Conservation (phyloP, 768 basidiomycete genomes). For the Sporobolomyces phaffii region DNA sequence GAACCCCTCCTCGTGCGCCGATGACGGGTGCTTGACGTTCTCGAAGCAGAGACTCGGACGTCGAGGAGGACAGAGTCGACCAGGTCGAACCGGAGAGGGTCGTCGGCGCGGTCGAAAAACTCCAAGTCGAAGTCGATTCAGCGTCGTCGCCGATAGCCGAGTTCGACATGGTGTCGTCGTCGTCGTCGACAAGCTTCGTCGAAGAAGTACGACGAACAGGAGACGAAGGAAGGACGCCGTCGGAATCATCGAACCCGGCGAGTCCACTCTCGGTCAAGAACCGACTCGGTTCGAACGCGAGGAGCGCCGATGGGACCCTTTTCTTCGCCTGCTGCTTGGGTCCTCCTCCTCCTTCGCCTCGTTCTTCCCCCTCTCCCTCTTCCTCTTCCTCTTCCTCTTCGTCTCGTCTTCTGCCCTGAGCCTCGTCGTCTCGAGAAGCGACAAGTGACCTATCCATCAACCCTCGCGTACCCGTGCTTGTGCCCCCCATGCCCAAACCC, state of each 20-base stretch:
- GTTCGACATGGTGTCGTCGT: neutral
- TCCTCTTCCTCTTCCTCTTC: neutral
- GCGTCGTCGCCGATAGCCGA: too few species aligned
- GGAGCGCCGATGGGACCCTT: neutral
- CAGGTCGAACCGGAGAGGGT: neutral
- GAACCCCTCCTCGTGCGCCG: neutral
- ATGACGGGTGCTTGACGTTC: neutral
- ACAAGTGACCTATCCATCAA: constrained; percentile 3
- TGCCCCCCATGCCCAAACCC: neutral
- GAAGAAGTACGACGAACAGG: too few species aligned
- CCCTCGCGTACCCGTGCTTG: neutral
- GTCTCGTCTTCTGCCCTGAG: too few species aligned
- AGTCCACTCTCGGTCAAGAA: constrained; percentile 22
- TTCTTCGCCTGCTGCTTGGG: neutral
- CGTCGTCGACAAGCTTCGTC: neutral
- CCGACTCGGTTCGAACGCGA: constrained; percentile 11
- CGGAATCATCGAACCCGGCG: neutral
- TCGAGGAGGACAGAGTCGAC: too few species aligned
- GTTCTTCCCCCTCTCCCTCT: neutral
- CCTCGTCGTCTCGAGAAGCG: too few species aligned
- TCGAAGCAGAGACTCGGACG: neutral
- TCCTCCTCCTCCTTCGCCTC: neutral
- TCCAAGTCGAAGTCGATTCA: neutral
- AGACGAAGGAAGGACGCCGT: neutral
- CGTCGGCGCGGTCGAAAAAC: constrained; percentile 5